Conservation (phyloP, 768 basidiomycete genomes). For the Mycena maculata region DNA sequence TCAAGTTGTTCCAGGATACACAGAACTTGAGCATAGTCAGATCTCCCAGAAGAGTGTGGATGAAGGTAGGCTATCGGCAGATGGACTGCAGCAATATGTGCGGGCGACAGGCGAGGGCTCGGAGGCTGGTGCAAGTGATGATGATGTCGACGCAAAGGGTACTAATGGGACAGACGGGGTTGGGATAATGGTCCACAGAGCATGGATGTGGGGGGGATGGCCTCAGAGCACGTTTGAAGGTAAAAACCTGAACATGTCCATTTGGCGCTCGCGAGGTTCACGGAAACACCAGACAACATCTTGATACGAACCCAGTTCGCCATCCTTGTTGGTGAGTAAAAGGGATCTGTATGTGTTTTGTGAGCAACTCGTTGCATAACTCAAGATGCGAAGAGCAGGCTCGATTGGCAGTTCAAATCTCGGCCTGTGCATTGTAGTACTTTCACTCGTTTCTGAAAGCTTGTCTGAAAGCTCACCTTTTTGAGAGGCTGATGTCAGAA, state of each 20-base stretch:
- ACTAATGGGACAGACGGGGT: neutral
- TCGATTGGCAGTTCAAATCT: conserved; percentile 25
- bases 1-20: neutral
- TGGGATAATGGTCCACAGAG: conserved; percentile 30
- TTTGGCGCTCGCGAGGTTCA: conserved; percentile 9
- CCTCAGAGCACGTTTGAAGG: too few species aligned
- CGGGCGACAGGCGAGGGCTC: conserved; percentile 29
- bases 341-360: conserved; percentile 30
- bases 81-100: conserved; percentile 14
- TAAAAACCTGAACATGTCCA: conserved; percentile 14
- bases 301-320: conserved; percentile 8
- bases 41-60: conserved; percentile 22
- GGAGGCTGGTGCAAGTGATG: conserved; percentile 25
- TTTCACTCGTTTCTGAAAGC: too few species aligned
- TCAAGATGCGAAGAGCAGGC: conserved; percentile 23
- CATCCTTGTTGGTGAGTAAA: conserved; percentile 25
- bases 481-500: too few species aligned
- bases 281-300: conserved; percentile 17
- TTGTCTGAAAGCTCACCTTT: too few species aligned
- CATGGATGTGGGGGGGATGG: conserved; percentile 19
- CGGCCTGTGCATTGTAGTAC: too few species aligned
- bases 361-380: conserved; percentile 12
- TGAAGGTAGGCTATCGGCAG: neutral
- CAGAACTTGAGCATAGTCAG: conserved; percentile 31
- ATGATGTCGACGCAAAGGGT: conserved; percentile 21